Base-by-base conservation (phyloP, 139 green algal genomes). In the Chlorella sp. region DNA sequence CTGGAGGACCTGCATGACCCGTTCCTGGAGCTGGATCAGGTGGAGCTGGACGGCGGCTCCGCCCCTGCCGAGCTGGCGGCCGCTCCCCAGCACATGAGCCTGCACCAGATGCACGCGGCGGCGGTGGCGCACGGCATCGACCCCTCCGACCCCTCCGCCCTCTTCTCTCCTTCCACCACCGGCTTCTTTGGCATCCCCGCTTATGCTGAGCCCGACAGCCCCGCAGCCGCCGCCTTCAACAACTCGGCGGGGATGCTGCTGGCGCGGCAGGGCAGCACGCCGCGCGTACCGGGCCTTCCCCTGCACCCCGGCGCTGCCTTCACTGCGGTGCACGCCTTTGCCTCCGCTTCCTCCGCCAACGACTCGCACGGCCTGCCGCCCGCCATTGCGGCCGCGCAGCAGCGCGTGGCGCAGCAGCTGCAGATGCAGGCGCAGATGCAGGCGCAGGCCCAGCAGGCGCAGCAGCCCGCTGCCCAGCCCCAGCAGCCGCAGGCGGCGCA, bases 1-100 rank as follows among this genome's bases (percentile, higher is more conserved):
- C 60, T 85, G 60, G 47, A 68, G 25, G 79, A 85, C 79, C 79
- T 85, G 79, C 79, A 78, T 34, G 69, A 78, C 47, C 69, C 67
- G 5, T 78, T 85, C 38, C 55, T 83, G 55, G 65, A 83, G n/a
- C 51, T 60, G 51, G 51, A 60, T 2, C 12, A 20, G 12, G 51
- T 60, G 51, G 78, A 47, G 16, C 32, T 56, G 70, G 70, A 12
- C 39, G 47, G 70, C 70, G 9, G 39, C 70, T 16, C 21, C 17
- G 20, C 32, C 15, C 28, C 63, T 20, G 7, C 21, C 1, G 70
- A 68, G 7, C 65, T 39, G 41, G 44, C 32, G 65, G n/a, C 16
- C 41, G 56, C 1, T 1, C 78, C 11, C 26, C 79, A 76, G 23
- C 36, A n/a, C 44, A 4, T 20, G 57, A 47, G 5, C 34, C 18